Conservation (phyloP, 345 rosid species). For the Populus deltoides region DNA sequence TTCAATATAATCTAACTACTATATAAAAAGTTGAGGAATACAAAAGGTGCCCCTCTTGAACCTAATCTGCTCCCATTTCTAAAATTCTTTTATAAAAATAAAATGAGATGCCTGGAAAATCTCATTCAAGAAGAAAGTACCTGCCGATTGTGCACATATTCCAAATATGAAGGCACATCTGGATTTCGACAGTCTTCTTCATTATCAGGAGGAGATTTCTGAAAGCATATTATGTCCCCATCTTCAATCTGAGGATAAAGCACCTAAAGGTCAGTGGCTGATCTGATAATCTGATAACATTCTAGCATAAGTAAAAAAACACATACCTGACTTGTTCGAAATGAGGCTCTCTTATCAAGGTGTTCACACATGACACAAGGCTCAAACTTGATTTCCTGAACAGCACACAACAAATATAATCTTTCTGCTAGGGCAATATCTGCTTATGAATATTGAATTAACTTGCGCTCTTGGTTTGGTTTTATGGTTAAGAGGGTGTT, state of each 20-base stretch:
- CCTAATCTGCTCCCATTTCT: background rate
- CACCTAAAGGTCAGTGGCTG: background rate
- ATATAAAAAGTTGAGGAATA: background rate
- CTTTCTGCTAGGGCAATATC: background rate
- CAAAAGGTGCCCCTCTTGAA: background rate
- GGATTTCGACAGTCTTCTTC: conserved; percentile 63
- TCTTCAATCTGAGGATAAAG: conserved; percentile 68
- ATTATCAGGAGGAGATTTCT: conserved; percentile 55
- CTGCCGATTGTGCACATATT: conserved; percentile 94
- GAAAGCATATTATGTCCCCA: conserved; percentile 96
- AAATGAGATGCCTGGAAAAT: background rate
- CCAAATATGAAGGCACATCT: conserved; percentile 83
- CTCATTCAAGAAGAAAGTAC: conserved; percentile 26
- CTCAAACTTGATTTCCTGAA: conserved; percentile 92
- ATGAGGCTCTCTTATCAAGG: conserved; percentile 68
- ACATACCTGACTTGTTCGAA: conserved; percentile 69
- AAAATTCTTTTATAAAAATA: background rate
- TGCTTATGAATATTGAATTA: background rate
- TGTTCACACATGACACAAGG: conserved; percentile 92
- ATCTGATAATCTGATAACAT: background rate
- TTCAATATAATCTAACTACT: background rate
- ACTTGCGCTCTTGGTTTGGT: background rate
- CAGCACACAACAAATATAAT: conserved; percentile 5
- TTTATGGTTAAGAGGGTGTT: background rate
- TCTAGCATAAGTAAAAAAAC: background rate